Percentiles rank a stretch among this genome's conserved stretches.
Evolutionary conservation across 2,329 filamentous ascomycete species (phyloP).

Genomic region (Acarospora socialis): DNA sequence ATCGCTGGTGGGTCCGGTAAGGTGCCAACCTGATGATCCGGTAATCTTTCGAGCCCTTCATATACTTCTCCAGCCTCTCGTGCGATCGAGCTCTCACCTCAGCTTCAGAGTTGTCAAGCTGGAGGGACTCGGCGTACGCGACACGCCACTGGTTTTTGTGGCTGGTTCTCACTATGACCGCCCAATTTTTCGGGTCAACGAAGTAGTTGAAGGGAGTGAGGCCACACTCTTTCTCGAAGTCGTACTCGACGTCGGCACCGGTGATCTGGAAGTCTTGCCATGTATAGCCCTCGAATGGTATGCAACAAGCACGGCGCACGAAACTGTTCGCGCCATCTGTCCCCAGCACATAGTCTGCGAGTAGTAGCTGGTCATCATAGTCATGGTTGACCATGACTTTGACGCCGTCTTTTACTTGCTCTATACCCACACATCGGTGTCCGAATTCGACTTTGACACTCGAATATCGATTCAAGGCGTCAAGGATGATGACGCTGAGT

Average conservation of each 20-base stretch:
- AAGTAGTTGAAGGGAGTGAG: slow-evolving; percentile 11
- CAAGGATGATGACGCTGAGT: slow-evolving; percentile 6
- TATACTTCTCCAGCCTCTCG: slow-evolving; percentile 4
- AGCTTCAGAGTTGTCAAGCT: slow-evolving; percentile 1
- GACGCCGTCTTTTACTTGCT: slow-evolving; percentile 3
- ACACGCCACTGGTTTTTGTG: slow-evolving; percentile 6
- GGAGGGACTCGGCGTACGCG: slow-evolving; percentile 7
- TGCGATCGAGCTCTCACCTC: slow-evolving; percentile 3
- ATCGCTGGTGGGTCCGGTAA: slow-evolving; percentile 8
- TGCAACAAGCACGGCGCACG: slow-evolving; percentile 6
- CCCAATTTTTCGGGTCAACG: slow-evolving; percentile 13
- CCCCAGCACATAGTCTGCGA: slow-evolving; percentile 8
- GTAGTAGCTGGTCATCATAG: slow-evolving; percentile 2
- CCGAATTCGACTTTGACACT: slow-evolving; percentile 8
- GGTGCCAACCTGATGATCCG: slow-evolving; percentile 8
- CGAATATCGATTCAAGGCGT: slow-evolving; percentile 7
- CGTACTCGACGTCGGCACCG: slow-evolving; percentile 12
- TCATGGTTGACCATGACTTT: slow-evolving; percentile 3
- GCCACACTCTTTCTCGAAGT: slow-evolving; percentile 9
- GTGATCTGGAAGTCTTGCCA: slow-evolving; percentile 12
- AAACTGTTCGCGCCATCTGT: slow-evolving; percentile 9
- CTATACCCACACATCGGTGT: slow-evolving; percentile 1
- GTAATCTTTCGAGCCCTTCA: slow-evolving; percentile 4
- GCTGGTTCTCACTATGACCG: slow-evolving; percentile 11
- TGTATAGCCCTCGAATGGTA: slow-evolving; percentile 14